Base-by-base conservation (phyloP, 2,329 filamentous ascomycete genomes). In the Fusarium continuum region DNA sequence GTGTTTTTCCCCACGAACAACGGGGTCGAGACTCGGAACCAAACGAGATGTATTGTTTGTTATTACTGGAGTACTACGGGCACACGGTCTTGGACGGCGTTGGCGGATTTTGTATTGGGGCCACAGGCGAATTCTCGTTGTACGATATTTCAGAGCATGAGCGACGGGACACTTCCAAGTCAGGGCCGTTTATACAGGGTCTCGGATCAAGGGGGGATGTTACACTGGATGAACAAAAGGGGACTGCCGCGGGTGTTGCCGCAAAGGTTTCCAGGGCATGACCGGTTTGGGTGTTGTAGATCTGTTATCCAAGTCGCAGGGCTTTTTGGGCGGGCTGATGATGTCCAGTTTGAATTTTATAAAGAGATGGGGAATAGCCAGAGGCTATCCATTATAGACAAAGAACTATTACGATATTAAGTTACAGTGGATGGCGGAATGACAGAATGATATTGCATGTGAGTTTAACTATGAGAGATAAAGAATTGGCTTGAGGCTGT, bases 131-230 rank as follows among this genome's bases (percentile, higher is more conserved):
- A 64, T 66, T 62, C 68, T 70, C 52, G 59, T 68, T 73, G 72
- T 74, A 74, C 65, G 67, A 74, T 74, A 73, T 40, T 58, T 44
- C 57, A 68, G 58, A 65, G 63, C 68, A 70, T 69, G 65, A 65
- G 41, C 44, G 62, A 65, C 43, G 50, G 57, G 43, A 56, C 47
- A 43, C 55, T 16, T 36, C 29, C 58, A 29, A 29, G 36, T 20
- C 34, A 47, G 46, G 41, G 32, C 47, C 32, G 31, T 53, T 43
- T 31, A 40, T 22, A 47, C 31, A 28, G 62, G 41, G 52, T 49
- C 52, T 53, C 35, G 62, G 63, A 68, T 58, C 22, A 43, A 55
- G 23, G 55, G 36, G 43, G 31, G 39, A 28, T 19, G 50, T 50
- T 54, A 49, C 35, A 39, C 48, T 31, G 32, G 43, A 22, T 29